These are phyloP conservation scores for Pyrus pyrifolia DNA, from an alignment of 306 rosid species.

Conservation along the genomic window DNA sequence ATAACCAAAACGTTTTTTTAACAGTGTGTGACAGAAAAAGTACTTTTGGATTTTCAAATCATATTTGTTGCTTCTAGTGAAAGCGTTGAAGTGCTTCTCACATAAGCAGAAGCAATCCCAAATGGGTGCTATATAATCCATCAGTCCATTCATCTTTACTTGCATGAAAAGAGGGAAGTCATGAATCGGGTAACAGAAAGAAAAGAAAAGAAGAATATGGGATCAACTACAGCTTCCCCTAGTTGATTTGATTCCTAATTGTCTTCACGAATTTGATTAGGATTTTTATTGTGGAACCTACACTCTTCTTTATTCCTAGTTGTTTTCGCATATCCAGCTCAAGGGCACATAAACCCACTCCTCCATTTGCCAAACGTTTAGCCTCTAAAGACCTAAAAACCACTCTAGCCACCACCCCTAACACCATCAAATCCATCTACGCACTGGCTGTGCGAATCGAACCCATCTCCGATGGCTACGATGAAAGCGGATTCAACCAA, in stretches of 20 bases:
- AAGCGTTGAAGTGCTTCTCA: too few species aligned
- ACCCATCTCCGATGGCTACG: conserved; percentile 37
- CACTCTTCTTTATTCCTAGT: not conserved
- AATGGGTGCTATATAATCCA: not conserved
- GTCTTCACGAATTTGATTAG: not conserved
- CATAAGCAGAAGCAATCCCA: too few species aligned
- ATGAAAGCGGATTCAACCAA: conserved; percentile 28
- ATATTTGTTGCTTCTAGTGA: too few species aligned
- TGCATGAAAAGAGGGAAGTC: not conserved
- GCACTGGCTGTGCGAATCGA: conserved; percentile 8
- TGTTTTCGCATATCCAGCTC: conserved; percentile 32
- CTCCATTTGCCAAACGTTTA: conserved; percentile 40
- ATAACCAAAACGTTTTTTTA: too few species aligned
- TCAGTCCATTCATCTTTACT: not conserved
- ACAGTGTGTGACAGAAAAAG: too few species aligned
- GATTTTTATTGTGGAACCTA: too few species aligned
- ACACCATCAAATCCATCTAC: conserved; percentile 26
- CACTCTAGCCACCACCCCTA: conserved; percentile 30
- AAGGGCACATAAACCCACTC: conserved; percentile 42
- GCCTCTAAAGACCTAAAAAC: conserved; percentile 29
- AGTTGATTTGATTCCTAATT: not conserved
- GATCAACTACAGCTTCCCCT: not conserved
- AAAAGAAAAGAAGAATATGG: not conserved
- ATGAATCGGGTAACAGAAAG: not conserved
- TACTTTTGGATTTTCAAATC: too few species aligned